Conservation (phyloP, 2,329 filamentous ascomycete genomes). For the Sporothrix pallida region DNA sequence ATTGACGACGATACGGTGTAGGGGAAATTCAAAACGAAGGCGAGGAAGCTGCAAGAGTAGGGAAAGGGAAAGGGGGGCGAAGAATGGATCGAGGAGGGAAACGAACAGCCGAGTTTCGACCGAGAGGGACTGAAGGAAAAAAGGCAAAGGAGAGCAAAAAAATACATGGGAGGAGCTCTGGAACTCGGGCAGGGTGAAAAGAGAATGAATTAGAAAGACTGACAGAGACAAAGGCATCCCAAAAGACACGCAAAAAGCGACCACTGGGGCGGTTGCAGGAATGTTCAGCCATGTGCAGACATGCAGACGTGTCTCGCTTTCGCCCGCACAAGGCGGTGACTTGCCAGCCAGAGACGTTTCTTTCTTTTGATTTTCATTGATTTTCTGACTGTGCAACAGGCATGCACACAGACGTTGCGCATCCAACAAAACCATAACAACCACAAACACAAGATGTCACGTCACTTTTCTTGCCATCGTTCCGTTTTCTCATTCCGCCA, state of each 20-base stretch:
- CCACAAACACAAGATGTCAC: slow-evolving; percentile 8
- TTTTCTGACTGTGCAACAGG: neutral
- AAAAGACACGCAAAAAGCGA: neutral
- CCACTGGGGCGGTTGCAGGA: slow-evolving; percentile 22
- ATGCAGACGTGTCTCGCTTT: slow-evolving; percentile 15
- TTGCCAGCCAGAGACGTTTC: neutral
- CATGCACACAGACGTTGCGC: slow-evolving; percentile 5
- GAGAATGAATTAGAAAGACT: neutral
- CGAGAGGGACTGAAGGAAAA: neutral
- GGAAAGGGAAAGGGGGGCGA: neutral
- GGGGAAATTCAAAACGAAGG: neutral
- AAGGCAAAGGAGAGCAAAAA: neutral
- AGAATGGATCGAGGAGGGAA: neutral
- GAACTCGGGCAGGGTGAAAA: neutral
- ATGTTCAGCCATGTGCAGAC: slow-evolving; percentile 19
- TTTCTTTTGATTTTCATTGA: no score
- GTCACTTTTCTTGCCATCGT: slow-evolving; percentile 5
- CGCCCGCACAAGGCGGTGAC: neutral
- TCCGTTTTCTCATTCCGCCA: neutral
- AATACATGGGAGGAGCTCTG: neutral
- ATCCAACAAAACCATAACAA: neutral
- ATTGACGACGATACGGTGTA: neutral
- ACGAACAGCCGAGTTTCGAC: slow-evolving; percentile 8
- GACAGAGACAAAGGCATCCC: neutral
- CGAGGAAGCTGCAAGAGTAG: neutral